These are phyloP conservation scores for Micractinium conductrix DNA, from an alignment of 139 green algal species.

Conservation along the genomic window DNA sequence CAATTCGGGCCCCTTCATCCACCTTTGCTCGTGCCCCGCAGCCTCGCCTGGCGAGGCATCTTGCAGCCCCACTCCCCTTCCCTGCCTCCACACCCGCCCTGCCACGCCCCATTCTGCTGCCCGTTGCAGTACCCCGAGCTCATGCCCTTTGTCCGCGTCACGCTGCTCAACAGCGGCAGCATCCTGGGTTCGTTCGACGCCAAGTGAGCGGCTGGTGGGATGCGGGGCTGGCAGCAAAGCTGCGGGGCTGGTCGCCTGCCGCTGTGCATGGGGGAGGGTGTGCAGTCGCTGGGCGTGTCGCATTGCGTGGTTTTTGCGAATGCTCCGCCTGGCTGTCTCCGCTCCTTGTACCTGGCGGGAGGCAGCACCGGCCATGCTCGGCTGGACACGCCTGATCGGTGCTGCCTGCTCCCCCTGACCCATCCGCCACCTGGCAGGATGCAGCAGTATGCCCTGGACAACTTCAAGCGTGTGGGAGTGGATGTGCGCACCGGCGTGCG, in stretches of 20 bases:
- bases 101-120: too few species aligned
- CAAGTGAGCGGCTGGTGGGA: neutral
- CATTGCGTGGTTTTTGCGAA: neutral
- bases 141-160: constrained; percentile 63
- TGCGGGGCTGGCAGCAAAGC: neutral
- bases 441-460: constrained; percentile 53
- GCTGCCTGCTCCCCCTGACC: neutral
- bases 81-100: too few species aligned
- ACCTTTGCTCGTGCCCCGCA: too few species aligned
- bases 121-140: constrained; percentile 71
- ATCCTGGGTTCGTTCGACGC: constrained; percentile 71
- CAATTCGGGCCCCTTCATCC: too few species aligned
- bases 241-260: too few species aligned
- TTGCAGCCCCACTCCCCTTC: too few species aligned
- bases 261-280: neutral
- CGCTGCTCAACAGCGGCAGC: constrained; percentile 61
- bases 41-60: too few species aligned
- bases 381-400: neutral
- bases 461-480: constrained; percentile 56
- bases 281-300: too few species aligned
- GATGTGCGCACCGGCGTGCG: constrained; percentile 53
- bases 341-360: too few species aligned
- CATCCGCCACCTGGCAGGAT: neutral
- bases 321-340: too few species aligned
- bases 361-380: neutral